These are phyloP conservation scores for Amanita pseudoporphyria DNA, from an alignment of 768 basidiomycete species.

Conservation along the genomic window DNA sequence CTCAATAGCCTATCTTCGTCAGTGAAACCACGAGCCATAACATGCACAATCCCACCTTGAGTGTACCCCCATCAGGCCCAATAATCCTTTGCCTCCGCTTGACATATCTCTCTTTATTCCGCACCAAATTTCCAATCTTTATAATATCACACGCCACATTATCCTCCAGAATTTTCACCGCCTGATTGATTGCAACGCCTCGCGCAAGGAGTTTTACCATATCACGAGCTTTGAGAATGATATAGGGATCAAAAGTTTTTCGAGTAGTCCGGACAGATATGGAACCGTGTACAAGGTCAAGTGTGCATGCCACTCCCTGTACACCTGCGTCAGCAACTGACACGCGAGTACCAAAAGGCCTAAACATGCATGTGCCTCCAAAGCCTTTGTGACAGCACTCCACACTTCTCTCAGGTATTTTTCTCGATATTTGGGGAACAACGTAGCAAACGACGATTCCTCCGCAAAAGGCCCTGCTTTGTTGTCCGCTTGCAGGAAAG, in stretches of 20 bases:
- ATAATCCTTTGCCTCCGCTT: slow-evolving; percentile 95
- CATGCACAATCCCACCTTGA: slow-evolving; percentile 57
- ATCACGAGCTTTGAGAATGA: slow-evolving; percentile 93
- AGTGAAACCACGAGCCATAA: background rate
- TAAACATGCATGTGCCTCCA: slow-evolving; percentile 65
- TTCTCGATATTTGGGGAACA: slow-evolving; percentile 98
- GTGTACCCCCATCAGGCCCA: slow-evolving; percentile 92
- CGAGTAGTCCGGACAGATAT: slow-evolving; percentile 97
- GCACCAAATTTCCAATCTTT: slow-evolving; percentile 89
- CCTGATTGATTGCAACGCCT: slow-evolving; percentile 79
- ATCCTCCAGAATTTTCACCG: slow-evolving; percentile 86
- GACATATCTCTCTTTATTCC: slow-evolving; percentile 95
- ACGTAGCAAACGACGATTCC: slow-evolving; percentile 95
- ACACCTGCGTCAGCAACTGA: slow-evolving; percentile 2
- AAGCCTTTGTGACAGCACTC: slow-evolving; percentile 77
- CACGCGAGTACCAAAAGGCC: background rate
- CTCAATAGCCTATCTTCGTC: slow-evolving; percentile 73
- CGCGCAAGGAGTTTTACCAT: slow-evolving; percentile 92
- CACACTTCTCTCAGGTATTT: slow-evolving; percentile 93
- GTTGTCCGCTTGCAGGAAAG: slow-evolving; percentile 68
- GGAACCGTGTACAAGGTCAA: slow-evolving; percentile 92
- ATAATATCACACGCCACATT: slow-evolving; percentile 92
- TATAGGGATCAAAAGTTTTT: slow-evolving; percentile 95
- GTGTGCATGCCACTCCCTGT: slow-evolving; percentile 82
- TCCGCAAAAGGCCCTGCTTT: slow-evolving; percentile 80